Conservation (phyloP, 345 rosid species). For the Salix exigua region DNA sequence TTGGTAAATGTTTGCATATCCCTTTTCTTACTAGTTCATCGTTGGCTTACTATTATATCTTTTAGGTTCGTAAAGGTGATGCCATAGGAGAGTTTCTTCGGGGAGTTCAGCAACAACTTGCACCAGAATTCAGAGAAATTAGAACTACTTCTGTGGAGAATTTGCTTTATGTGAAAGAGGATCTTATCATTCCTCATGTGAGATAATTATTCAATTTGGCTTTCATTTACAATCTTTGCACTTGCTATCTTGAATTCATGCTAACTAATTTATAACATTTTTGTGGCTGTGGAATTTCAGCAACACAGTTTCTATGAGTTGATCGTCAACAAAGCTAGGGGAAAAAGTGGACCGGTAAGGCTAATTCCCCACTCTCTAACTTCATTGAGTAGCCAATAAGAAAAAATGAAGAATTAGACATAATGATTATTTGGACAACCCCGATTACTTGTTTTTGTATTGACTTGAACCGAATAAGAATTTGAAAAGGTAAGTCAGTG, state of each 20-base stretch:
- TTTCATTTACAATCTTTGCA: not conserved
- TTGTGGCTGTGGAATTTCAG: slow-evolving; percentile 45
- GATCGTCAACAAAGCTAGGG: slow-evolving; percentile 92
- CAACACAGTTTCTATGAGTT: slow-evolving; percentile 99
- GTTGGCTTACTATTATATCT: not conserved
- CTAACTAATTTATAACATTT: slow-evolving; percentile 7
- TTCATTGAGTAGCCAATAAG: not conserved
- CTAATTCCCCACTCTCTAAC: not conserved
- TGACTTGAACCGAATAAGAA: not conserved
- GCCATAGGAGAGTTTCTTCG: slow-evolving; percentile 84
- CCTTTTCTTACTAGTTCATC: not conserved
- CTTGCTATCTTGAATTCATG: not conserved
- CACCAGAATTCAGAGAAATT: slow-evolving; percentile 96
- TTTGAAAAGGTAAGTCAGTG: not conserved
- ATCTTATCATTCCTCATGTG: slow-evolving; percentile 94
- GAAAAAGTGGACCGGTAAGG: slow-evolving; percentile 99
- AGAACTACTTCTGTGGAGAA: slow-evolving; percentile 92
- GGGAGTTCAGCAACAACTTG: slow-evolving; percentile 94
- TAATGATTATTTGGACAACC: not conserved
- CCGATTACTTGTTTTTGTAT: not conserved
- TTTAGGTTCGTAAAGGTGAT: slow-evolving; percentile 85
- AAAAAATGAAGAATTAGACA: not conserved
- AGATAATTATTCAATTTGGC: slow-evolving; percentile 26
- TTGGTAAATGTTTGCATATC: not conserved
- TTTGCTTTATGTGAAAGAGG: slow-evolving; percentile 95